Base-by-base conservation (phyloP, 495 filamentous ascomycete genomes). In the Aspergillus saccharolyticus region DNA sequence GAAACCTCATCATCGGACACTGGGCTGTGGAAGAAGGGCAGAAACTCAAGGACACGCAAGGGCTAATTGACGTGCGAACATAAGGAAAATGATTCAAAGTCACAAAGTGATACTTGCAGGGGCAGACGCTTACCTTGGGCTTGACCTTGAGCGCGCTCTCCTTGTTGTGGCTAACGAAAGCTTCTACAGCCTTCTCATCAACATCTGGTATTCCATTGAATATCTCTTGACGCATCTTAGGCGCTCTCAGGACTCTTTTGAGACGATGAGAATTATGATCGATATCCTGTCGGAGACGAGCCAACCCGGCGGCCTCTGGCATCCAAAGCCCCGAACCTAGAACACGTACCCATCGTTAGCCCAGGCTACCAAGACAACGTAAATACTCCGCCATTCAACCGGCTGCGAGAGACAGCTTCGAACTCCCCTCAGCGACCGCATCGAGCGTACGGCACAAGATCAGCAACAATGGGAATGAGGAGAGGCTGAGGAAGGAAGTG, bases 101-200 rank as follows among this genome's bases (percentile, higher is more conserved):
- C 20, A 22, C 1, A 49, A 28, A n/a, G 30, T 42, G 21, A 24
- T 15, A 1, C 44, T 43, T 1, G 22, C 21, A 47, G 33, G 19
- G 18, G 47, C 24, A 51, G 24, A 49, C 45, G 54, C 82, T 61
- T 69, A 92, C 89, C 83, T 91, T 93, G 0, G 91, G 91, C 65
- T 88, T 88, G 42, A 82, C 91, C 78, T 94, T 94, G 12, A 96
- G 74, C 44, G 89, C 88, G 54, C 81, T 86, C 60, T 85, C 84
- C 57, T 75, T 70, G 62, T 93, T 96, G 45, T 72, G 67, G 45
- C 72, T 77, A 10, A 82, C 77, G 71, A 94, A 94, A 3, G 87
- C 88, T 45, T 80, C 74, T 3, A 93, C 75, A 55, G 80, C 80
- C 56, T 82, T 78, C 55, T 81, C 77, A 56, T 85, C 78, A 49